Base-by-base conservation (phyloP, 2,329 filamentous ascomycete species). In the Fusarium ramigenum region DNA sequence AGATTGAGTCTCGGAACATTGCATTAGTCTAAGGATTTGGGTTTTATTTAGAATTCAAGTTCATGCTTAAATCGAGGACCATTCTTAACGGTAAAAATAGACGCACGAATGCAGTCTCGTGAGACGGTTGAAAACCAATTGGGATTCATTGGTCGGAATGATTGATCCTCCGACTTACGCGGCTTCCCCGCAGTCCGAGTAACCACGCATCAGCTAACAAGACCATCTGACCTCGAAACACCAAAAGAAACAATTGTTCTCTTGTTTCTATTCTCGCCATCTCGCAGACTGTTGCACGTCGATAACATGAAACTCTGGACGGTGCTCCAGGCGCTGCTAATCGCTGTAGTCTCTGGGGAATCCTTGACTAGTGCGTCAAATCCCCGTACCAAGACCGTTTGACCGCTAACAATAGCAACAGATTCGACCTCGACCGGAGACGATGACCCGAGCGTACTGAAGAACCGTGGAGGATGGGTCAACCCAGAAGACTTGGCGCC, bases 401-500 rank as follows among this genome's bases (percentile, higher is more conserved):
- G 15, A 11, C 32, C 61, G 10, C 60, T 66, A 59, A 65, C 60
- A 23, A 40, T 57, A 12, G 37, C 23, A 19, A 16, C n/a, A 65
- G 49, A 32, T 11, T 16, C 30, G 18, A 37, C 36, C 19, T 43
- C 36, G 23, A 68, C 4, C 37, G 28, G 21, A 30, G 28, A 34
- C 28, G 12, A 56, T 4, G 11, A 10, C 7, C 28, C 16, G n/a
- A 44, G 5, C 5, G 18, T 57, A 10, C n/a, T 37, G 8, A 58
- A 47, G 9, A 62, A 57, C 9, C 34, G 5, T 5, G 6, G 39
- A 9, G 72, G 72, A 11, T 74, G 72, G 72, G 61, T 75, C 3
- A 70, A 62, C 2, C 69, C 72, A 2, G 72, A 74, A 25, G 72
- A 70, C 30, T 19, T 75, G 2, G 9, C 39, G 1, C 64, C 72